Evolutionary conservation across 1,284 basidiomycete genomes (phyloP).

Genomic region (Hortiboletus rubellus): DNA sequence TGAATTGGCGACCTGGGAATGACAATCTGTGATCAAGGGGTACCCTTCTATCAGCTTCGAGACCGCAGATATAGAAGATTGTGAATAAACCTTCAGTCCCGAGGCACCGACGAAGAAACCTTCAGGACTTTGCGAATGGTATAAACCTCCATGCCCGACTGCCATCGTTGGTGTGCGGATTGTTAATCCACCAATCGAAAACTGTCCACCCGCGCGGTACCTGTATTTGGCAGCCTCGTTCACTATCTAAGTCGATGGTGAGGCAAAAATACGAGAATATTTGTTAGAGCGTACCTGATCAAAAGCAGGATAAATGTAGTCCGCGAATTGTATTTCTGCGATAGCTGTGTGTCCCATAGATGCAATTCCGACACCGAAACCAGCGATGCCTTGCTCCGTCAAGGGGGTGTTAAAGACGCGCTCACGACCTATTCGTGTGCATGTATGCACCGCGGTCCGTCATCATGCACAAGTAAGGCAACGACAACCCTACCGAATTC

Average conservation of each 20-base stretch:
- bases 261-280: background rate
- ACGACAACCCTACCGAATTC: conserved; percentile 69
- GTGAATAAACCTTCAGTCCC: conserved; percentile 74
- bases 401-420: conserved; percentile 95
- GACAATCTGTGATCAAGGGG: conserved; percentile 57
- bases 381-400: conserved; percentile 93
- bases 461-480: background rate
- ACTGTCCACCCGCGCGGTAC: conserved; percentile 86
- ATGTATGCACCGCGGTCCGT: conserved; percentile 1
- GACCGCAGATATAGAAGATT: background rate
- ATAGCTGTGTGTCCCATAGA: conserved; percentile 94
- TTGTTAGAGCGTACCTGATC: conserved; percentile 65
- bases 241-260: conserved; percentile 61
- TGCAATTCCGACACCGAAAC: conserved; percentile 91
- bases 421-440: conserved; percentile 62
- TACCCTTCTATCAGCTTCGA: background rate
- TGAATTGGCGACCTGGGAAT: conserved; percentile 93
- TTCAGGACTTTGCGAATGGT: conserved; percentile 94
- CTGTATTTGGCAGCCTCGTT: conserved; percentile 95
- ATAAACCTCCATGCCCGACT: conserved; percentile 91
- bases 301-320: conserved; percentile 90
- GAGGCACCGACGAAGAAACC: conserved; percentile 91
- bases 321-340: conserved; percentile 89
- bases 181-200: conserved; percentile 82
- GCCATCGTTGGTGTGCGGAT: conserved; percentile 88